Conservation (phyloP, 2,329 filamentous ascomycete genomes). For the Aspergillus texensis region DNA sequence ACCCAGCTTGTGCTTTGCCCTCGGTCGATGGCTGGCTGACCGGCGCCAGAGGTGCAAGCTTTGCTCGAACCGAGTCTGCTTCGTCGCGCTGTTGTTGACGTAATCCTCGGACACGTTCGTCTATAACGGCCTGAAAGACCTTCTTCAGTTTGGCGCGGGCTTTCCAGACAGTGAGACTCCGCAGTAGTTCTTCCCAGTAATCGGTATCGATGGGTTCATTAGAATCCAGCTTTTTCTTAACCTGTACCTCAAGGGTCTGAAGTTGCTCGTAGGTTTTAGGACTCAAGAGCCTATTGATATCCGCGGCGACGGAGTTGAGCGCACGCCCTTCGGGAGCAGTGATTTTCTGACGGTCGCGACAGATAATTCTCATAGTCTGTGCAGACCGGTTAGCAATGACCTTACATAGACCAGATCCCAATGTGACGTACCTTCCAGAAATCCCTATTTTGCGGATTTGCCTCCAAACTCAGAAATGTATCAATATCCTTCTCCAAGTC, state of each 20-base stretch:
- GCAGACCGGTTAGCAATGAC: constrained; percentile 12
- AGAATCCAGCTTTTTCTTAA: constrained; percentile 80
- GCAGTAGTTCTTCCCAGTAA: constrained; percentile 93
- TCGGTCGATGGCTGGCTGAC: constrained; percentile 27
- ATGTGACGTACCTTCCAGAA: constrained; percentile 72
- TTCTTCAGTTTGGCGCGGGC: constrained; percentile 81
- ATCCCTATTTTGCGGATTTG: constrained; percentile 73
- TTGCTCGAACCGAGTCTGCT: constrained; percentile 59
- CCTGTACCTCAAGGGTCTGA: constrained; percentile 83
- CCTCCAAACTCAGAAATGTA: constrained; percentile 78
- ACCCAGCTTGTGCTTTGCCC: constrained; percentile 1
- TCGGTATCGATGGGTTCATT: constrained; percentile 94
- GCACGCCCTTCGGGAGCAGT: constrained; percentile 71
- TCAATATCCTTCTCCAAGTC: constrained; percentile 84
- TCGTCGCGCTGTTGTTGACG: constrained; percentile 69
- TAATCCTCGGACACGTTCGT: constrained; percentile 67
- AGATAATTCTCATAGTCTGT: constrained; percentile 80
- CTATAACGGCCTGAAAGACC: constrained; percentile 75
- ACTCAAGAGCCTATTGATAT: constrained; percentile 83
- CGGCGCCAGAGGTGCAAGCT: constrained; percentile 55
- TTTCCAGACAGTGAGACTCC: constrained; percentile 85
- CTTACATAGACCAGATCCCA: background rate
- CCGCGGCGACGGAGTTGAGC: constrained; percentile 77
- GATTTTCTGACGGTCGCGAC: constrained; percentile 72
- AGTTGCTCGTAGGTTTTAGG: constrained; percentile 87